Base-by-base conservation (phyloP, 352 stramenopile genomes). In the Phytophthora macrochlamydospora region DNA sequence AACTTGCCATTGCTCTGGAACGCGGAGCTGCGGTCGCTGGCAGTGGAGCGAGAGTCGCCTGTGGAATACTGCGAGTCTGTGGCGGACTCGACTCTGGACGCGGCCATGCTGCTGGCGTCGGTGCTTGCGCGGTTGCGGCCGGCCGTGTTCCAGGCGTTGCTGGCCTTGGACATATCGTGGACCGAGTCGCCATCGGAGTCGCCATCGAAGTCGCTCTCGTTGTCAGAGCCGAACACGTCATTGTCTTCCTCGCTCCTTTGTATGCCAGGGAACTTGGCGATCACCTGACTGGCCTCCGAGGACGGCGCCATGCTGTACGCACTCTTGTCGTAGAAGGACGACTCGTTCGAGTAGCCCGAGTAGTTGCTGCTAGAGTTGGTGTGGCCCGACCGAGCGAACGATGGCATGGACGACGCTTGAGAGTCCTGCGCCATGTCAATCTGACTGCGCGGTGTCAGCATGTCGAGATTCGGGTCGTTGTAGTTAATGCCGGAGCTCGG, bases 391-490 rank as follows among this genome's bases (percentile, higher is more conserved):
- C 71, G 59, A 7, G 69, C 69, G 65, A 77, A 71, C 2, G 75
- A 67, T 4, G 77, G 76, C 45, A 80, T 35, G 8, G 53, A 54
- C 37, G 78, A 83, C 67, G 73, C 61, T 46, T 73, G 71, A 24
- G 78, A 68, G 18, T 24, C 18, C 43, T 79, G 67, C n/a, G 66
- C 73, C 5, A 81, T 69, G 6, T 61, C 69, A 9, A 90, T 90
- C 48, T 90, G 78, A 59, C 78, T 89, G 7, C 63, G 64, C n/a
- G 83, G 81, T 9, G 83, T 89, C n/a, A 92, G 62, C 46, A 89
- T 59, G 62, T 90, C 83, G 9, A 88, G 60, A 24, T 73, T 75
- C 29, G 72, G 75, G 54, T 89, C 75, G 65, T 85, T 79, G 48
- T 79, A 78, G 55, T 85, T 71, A 37, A 83, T 24, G 18, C 18